Base-by-base conservation (phyloP, 371 early-diverging fungal genomes). In the Capniomyces stellatus region DNA sequence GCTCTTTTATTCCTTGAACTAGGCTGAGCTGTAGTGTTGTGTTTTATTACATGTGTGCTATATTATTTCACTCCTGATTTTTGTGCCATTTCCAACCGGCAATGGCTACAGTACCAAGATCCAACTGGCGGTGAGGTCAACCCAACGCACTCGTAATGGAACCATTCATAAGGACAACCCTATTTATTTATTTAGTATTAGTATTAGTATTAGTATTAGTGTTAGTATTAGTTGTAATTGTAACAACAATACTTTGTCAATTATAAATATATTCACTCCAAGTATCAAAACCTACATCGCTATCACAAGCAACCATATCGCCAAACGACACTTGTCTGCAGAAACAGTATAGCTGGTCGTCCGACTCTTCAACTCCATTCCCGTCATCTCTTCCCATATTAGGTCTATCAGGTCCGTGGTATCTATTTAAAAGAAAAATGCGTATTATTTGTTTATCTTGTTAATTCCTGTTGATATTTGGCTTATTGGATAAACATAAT, bases 271-370 rank as follows among this genome's bases (percentile, higher is more conserved):
- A n/a, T n/a, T n/a, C n/a, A n/a, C n/a, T n/a, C n/a, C n/a, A n/a
- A n/a, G n/a, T n/a, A n/a, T n/a, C n/a, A n/a, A n/a, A n/a, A n/a
- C n/a, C n/a, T n/a, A n/a, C n/a, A 15, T 35, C 73, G 52, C 89
- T 85, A 61, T 95, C 96, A 65, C 96, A 95, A 18, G 84, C 97
- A 49, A 96, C 87, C 97, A 96, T 96, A 53, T 92, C 90, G 15
- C 97, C 97, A 62, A 78, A 94, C 19, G 92, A 92, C 3, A 96
- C 89, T 64, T 91, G 87, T 46, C 85, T 77, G 55, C 97, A 96
- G 54, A 86, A 84, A 62, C 97, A 96, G 63, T 96, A 96, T 0
- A 80, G 73, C 21, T 91, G 92, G 67, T 95, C 96, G 64, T 92
- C 87, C 6, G 94, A 93, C 68, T 96, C 95, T 56, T 90, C 85